A percentile compares a stretch with the other conserved stretches of the same genome.
Evolutionary conservation across 805 yeast genomes (phyloP).

Genomic region (Ogataea nitratoaversa): DNA sequence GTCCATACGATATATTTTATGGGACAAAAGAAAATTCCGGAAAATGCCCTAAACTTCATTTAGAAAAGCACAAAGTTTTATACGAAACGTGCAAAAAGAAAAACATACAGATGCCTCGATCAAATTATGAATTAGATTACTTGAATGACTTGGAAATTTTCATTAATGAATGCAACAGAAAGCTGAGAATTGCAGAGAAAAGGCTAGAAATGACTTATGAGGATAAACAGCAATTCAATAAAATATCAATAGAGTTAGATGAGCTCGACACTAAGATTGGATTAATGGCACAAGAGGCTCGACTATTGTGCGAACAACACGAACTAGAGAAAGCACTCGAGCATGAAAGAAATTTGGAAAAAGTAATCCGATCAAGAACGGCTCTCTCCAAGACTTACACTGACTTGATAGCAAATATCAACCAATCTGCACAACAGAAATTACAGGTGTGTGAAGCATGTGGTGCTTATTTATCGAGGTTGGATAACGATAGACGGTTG

Average conservation of each 20-base stretch:
- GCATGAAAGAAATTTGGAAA: slow-evolving; percentile 45
- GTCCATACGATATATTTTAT: slow-evolving; percentile 79
- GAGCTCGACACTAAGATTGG: slow-evolving; percentile 59
- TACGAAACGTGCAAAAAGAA: slow-evolving; percentile 51
- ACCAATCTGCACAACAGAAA: slow-evolving; percentile 85
- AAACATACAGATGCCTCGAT: slow-evolving; percentile 34
- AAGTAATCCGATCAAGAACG: slow-evolving; percentile 44
- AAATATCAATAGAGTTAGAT: slow-evolving; percentile 48
- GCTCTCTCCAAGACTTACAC: slow-evolving; percentile 52
- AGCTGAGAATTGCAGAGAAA: slow-evolving; percentile 57
- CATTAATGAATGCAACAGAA: slow-evolving; percentile 62
- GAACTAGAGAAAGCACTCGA: slow-evolving; percentile 47
- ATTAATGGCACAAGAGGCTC: slow-evolving; percentile 63
- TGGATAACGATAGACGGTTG: slow-evolving; percentile 82
- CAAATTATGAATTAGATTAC: slow-evolving; percentile 44
- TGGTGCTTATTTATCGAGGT: slow-evolving; percentile 80
- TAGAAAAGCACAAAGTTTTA: slow-evolving; percentile 67
- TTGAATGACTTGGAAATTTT: slow-evolving; percentile 44
- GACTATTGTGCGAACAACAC: slow-evolving; percentile 44
- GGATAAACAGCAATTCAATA: slow-evolving; percentile 28
- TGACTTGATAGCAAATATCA: slow-evolving; percentile 62
- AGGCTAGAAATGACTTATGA: slow-evolving; percentile 73
- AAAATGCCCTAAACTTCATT: slow-evolving; percentile 69
- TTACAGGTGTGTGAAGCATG: slow-evolving; percentile 87
- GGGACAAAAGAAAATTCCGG: slow-evolving; percentile 85